Evolutionary conservation across 768 basidiomycete species (phyloP).

Genomic region (Pulveroboletus sp.): DNA sequence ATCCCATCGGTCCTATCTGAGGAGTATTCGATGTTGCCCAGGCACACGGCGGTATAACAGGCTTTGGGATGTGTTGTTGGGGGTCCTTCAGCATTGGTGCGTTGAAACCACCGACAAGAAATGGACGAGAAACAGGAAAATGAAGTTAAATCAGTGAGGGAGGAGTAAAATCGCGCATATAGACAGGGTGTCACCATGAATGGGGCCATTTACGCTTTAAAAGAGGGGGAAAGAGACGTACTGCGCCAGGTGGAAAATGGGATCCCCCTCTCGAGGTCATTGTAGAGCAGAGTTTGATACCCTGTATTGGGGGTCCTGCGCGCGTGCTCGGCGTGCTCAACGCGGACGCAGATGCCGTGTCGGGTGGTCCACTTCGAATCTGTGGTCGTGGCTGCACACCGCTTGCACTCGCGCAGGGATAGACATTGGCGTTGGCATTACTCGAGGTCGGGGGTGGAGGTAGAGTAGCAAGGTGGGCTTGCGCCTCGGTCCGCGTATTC

Average conservation of each 20-base stretch:
- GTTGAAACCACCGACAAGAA: conserved; percentile 7
- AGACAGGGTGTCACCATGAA: background rate
- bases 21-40: conserved; percentile 2
- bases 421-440: background rate
- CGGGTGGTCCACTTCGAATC: background rate
- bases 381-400: background rate
- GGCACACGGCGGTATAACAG: background rate
- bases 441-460: background rate
- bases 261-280: conserved; percentile 43
- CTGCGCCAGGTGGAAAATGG: conserved; percentile 45
- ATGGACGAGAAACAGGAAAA: background rate
- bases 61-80: conserved; percentile 1
- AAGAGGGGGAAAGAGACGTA: conserved; percentile 19
- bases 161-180: background rate
- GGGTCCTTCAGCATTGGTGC: conserved; percentile 4
- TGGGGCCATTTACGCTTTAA: background rate
- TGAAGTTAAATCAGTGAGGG: background rate
- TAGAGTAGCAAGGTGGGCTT: background rate
- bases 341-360: background rate
- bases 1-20: conserved; percentile 3
- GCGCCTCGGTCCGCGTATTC: background rate
- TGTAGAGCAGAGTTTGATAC: background rate
- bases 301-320: background rate
- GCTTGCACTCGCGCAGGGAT: background rate
- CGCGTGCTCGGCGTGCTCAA: conserved; percentile 1